phyloP scores from a whole-genome alignment of 2,329 filamentous ascomycete species.

The Fusarium metavorans region DNA sequence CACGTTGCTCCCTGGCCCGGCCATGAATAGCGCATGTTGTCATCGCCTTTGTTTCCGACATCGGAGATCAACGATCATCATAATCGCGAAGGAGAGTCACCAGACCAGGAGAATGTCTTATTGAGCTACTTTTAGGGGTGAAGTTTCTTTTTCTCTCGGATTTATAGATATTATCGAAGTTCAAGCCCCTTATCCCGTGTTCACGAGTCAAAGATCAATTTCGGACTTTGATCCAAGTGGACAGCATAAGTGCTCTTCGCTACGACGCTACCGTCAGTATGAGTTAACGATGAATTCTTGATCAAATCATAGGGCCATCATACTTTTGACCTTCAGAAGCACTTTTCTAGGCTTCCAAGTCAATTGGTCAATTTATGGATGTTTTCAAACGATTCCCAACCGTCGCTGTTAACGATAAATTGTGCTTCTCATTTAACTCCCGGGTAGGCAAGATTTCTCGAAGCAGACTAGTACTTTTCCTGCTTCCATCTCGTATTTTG shows the following conservation, averaged over 20 bases:
- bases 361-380: neutral
- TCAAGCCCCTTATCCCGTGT: neutral
- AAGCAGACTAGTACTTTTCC: neutral
- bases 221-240: neutral
- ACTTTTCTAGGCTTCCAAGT: neutral
- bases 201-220: neutral
- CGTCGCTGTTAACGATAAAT: neutral
- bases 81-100: neutral
- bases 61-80: neutral
- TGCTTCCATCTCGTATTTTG: neutral
- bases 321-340: neutral
- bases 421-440: neutral
- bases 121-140: neutral
- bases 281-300: too few species aligned
- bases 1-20: neutral
- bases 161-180: neutral
- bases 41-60: neutral
- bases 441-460: neutral
- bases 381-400: neutral
- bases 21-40: neutral
- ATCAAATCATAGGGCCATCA: too few species aligned
- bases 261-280: rapidly evolving
- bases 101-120: neutral
- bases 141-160: neutral
- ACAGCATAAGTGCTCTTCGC: too few species aligned